A percentile compares a stretch with the other conserved stretches of the same genome.
Evolutionary conservation across 148 eudicot genomes (phyloP).

Genomic region (Fagopyrum esculentum): DNA sequence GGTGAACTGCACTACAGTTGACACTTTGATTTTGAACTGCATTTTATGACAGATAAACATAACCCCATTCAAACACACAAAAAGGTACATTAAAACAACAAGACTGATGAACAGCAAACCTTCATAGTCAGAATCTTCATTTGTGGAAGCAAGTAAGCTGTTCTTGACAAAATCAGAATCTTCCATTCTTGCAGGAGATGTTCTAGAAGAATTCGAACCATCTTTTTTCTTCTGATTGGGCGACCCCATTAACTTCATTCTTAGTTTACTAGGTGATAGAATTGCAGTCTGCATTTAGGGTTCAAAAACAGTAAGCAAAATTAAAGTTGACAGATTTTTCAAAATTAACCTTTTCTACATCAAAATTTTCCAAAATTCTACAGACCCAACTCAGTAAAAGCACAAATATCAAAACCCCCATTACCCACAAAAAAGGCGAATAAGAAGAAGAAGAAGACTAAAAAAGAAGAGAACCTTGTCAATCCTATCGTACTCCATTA

Average conservation of each 20-base stretch:
- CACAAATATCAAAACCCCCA: neutral
- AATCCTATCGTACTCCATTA: constrained; percentile 92
- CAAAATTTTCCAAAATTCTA: constrained; percentile 1
- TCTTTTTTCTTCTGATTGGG: constrained; percentile 58
- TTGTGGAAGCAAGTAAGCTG: constrained; percentile 36
- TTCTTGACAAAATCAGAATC: constrained; percentile 56
- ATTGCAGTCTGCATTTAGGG: constrained; percentile 43
- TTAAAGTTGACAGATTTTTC: neutral
- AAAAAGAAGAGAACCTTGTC: constrained; percentile 31
- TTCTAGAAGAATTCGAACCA: constrained; percentile 79
- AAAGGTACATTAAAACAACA: neutral
- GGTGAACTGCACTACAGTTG: constrained; percentile 70
- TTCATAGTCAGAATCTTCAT: constrained; percentile 43
- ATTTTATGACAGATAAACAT: neutral
- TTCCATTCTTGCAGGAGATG: constrained; percentile 62
- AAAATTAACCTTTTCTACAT: neutral
- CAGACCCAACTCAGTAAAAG: constrained; percentile 22
- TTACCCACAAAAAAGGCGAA: neutral
- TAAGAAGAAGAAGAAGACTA: neutral
- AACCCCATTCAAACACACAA: neutral
- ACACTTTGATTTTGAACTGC: constrained; percentile 38
- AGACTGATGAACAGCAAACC: constrained; percentile 22
- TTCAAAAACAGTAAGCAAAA: neutral
- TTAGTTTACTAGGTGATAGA: constrained; percentile 86
- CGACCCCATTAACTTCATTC: constrained; percentile 79